Evolutionary conservation across 352 stramenopile genomes (phyloP).

Genomic region (Hyphochytrium catenoides): DNA sequence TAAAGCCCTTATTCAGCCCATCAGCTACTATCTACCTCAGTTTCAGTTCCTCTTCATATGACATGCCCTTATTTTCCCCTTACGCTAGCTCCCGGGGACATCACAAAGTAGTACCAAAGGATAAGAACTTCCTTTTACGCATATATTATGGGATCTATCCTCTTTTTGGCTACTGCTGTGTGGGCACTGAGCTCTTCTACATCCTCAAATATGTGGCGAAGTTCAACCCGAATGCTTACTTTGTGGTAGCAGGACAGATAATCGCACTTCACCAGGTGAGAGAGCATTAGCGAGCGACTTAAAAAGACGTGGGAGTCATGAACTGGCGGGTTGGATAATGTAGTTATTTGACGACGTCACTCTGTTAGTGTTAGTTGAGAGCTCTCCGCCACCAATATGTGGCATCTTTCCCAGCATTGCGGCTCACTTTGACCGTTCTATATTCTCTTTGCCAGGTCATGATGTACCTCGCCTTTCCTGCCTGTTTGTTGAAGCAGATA

Average conservation of each 20-base stretch:
- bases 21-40: too few species aligned
- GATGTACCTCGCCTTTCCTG: too few species aligned
- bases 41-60: too few species aligned
- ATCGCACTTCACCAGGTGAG: constrained; percentile 27
- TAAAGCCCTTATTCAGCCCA: too few species aligned
- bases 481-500: constrained; percentile 72
- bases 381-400: background rate
- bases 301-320: too few species aligned
- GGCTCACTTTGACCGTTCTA: constrained; percentile 19
- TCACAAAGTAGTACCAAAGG: constrained; percentile 76
- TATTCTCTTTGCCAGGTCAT: constrained; percentile 63
- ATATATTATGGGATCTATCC: constrained; percentile 76
- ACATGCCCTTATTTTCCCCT: too few species aligned
- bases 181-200: constrained; percentile 72
- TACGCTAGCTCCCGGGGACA: constrained; percentile 50
- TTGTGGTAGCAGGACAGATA: constrained; percentile 24
- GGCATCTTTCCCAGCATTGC: constrained; percentile 6
- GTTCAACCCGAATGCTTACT: constrained; percentile 23
- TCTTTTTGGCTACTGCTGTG: constrained; percentile 78
- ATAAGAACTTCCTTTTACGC: constrained; percentile 79
- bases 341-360: background rate
- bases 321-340: constrained; percentile 4
- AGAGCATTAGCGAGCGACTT: background rate
- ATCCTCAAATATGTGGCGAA: constrained; percentile 68
- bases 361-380: background rate